Conservation (phyloP, 192 early-diverging fungal species). For the Linnemannia elongata region DNA sequence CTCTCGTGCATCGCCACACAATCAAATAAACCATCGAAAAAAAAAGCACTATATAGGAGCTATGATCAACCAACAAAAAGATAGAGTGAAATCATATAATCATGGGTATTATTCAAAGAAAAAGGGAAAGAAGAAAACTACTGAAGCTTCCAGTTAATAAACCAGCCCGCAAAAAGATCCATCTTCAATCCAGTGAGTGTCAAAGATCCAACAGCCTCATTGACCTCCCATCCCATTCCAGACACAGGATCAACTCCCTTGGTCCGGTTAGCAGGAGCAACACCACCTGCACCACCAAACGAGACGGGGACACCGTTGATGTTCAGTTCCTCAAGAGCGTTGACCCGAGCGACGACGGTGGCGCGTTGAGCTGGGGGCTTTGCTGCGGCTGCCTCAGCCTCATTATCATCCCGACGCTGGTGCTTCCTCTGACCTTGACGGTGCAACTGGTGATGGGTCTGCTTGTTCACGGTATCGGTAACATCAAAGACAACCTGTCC, state of each 20-base stretch:
- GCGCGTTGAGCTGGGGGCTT: background rate
- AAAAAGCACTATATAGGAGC: background rate
- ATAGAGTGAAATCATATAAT: background rate
- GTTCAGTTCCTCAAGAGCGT: slow-evolving; percentile 14
- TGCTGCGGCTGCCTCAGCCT: background rate
- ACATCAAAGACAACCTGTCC: background rate
- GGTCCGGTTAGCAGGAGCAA: background rate
- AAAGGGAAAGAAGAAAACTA: too few species aligned
- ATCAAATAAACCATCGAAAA: background rate
- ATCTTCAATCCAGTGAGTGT: slow-evolving; percentile 39
- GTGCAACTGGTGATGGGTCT: background rate
- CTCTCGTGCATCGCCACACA: too few species aligned
- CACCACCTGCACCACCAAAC: slow-evolving; percentile 5
- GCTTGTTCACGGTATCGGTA: background rate
- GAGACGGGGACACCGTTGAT: slow-evolving; percentile 31
- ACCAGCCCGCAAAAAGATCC: slow-evolving; percentile 37
- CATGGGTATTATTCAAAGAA: background rate
- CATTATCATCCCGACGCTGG: background rate
- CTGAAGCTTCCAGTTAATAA: slow-evolving; percentile 31
- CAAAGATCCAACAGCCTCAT: slow-evolving; percentile 26
- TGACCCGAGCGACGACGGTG: background rate
- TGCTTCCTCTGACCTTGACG: background rate
- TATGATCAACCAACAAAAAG: background rate
- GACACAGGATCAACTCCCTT: slow-evolving; percentile 24
- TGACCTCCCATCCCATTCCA: slow-evolving; percentile 25